Conservation (phyloP, 2,329 filamentous ascomycete species). For the Colletotrichum theobromicola region DNA sequence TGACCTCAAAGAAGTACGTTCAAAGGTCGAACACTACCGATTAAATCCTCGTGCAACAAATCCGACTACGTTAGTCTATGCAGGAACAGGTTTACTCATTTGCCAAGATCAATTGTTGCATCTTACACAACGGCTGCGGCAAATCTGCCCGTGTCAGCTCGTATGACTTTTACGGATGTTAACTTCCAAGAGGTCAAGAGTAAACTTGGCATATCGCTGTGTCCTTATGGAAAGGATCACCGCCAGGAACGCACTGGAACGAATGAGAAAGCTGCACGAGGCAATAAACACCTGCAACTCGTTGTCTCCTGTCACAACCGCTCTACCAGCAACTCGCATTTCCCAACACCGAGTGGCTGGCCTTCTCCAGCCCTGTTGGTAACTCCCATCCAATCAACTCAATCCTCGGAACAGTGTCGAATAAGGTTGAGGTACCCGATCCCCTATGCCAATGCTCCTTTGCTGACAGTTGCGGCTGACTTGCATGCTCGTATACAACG, state of each 20-base stretch:
- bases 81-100: background rate
- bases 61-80: background rate
- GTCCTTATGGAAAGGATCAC: background rate
- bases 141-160: background rate
- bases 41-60: background rate
- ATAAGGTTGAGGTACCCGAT: background rate
- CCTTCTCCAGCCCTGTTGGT: accelerated
- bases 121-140: background rate
- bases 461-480: background rate
- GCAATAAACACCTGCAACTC: background rate
- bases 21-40: background rate
- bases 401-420: background rate
- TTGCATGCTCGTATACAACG: background rate
- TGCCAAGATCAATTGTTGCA: background rate
- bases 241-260: background rate
- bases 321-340: accelerated
- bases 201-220: background rate
- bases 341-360: background rate
- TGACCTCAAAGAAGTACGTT: background rate
- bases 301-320: background rate
- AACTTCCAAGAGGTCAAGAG: background rate
- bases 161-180: background rate
- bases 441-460: background rate
- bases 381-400: background rate
- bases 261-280: background rate